phyloP scores from a whole-genome alignment of 805 yeast genomes.

The Cyberlindnera veronae region DNA sequence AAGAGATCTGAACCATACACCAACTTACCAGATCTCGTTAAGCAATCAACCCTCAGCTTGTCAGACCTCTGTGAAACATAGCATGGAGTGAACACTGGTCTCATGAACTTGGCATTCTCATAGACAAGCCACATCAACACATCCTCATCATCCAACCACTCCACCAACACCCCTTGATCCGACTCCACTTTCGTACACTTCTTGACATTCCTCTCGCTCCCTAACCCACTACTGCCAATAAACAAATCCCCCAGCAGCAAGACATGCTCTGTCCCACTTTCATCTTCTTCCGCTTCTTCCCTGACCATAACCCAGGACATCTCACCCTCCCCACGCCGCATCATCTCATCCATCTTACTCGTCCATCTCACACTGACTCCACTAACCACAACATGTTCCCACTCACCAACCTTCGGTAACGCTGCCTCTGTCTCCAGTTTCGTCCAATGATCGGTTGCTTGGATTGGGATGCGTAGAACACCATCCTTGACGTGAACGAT shows the following conservation, averaged over 20 bases:
- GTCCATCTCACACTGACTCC: slow-evolving; percentile 12
- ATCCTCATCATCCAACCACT: slow-evolving; percentile 23
- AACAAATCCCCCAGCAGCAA: slow-evolving; percentile 27
- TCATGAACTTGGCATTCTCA: slow-evolving; percentile 29
- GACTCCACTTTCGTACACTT: slow-evolving; percentile 9
- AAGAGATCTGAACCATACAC: slow-evolving; percentile 19
- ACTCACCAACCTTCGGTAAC: slow-evolving; percentile 20
- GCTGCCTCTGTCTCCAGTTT: slow-evolving; percentile 13
- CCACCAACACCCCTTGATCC: slow-evolving; percentile 14
- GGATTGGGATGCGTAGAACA: slow-evolving; percentile 30
- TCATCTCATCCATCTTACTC: slow-evolving; percentile 10
- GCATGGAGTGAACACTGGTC: slow-evolving; percentile 15
- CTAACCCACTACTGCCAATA: slow-evolving; percentile 11
- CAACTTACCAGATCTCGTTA: slow-evolving; percentile 22
- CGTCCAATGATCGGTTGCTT: slow-evolving; percentile 21
- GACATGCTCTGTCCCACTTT: slow-evolving; percentile 21
- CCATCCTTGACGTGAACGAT: slow-evolving; percentile 32
- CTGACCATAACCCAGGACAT: slow-evolving; percentile 27
- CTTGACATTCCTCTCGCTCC: not conserved
- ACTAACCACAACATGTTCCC: slow-evolving; percentile 26
- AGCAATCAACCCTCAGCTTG: slow-evolving; percentile 20
- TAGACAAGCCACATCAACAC: slow-evolving; percentile 31
- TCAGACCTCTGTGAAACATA: slow-evolving; percentile 16
- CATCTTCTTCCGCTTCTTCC: slow-evolving; percentile 3
- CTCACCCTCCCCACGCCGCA: slow-evolving; percentile 15